These are phyloP conservation scores for Calonectria naviculata DNA, from an alignment of 2,329 filamentous ascomycete genomes.

Conservation along the genomic window DNA sequence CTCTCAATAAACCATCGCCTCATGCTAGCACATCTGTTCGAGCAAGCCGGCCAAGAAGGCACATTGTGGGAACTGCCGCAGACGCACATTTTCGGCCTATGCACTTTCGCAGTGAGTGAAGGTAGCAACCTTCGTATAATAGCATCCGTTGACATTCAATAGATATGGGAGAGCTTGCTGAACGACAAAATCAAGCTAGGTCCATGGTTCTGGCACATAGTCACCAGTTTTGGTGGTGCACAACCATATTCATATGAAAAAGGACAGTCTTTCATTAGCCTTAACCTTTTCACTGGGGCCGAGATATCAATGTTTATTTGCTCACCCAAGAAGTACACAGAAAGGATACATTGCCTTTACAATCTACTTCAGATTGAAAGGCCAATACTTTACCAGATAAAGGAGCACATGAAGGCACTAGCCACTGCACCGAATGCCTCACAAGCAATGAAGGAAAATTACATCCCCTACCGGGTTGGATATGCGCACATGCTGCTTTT, in stretches of 20 bases:
- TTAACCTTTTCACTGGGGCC: neutral
- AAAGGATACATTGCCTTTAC: neutral
- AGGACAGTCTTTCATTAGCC: neutral
- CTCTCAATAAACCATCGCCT: neutral
- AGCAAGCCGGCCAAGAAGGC: neutral
- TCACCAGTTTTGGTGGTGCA: neutral
- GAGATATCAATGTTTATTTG: neutral
- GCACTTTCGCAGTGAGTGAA: neutral
- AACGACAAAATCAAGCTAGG: neutral
- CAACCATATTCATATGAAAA: neutral
- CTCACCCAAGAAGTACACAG: neutral
- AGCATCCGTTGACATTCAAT: neutral
- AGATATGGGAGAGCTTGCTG: neutral
- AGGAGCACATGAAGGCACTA: neutral
- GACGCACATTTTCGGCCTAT: neutral
- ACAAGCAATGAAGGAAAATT: neutral
- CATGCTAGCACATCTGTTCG: neutral
- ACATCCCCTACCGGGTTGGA: neutral
- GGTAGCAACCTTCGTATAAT: no score
- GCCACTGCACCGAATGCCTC: neutral
- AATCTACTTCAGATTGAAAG: neutral
- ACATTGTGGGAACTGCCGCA: neutral
- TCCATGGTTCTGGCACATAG: neutral
- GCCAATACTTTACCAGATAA: neutral
- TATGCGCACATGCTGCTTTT: neutral